phyloP scores from a whole-genome alignment of 805 yeast species.

The Saccharomycopsis fibuligera region DNA sequence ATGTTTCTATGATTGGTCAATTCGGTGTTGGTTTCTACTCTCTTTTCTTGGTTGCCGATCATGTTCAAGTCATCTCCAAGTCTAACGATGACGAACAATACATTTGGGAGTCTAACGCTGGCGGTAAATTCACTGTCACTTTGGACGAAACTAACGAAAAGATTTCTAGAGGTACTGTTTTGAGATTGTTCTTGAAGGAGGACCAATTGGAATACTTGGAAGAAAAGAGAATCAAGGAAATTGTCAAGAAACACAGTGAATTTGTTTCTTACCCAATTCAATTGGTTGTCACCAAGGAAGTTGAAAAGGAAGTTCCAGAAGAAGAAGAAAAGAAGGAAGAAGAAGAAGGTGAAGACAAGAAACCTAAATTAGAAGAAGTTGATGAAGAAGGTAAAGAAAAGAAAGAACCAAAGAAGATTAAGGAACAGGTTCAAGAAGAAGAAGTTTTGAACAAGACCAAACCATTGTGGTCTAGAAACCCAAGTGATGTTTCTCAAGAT shows the following conservation, averaged over 20 bases:
- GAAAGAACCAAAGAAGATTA: constrained; percentile 81
- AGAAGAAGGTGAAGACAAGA: constrained; percentile 49
- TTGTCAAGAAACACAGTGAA: constrained; percentile 98
- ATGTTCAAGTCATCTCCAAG: constrained; percentile 96
- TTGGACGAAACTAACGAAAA: constrained; percentile 82
- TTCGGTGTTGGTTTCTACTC: constrained; percentile 99
- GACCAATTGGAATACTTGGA: constrained; percentile 98
- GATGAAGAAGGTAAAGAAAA: constrained; percentile 66
- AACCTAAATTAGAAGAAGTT: constrained; percentile 71
- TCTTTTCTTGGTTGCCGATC: constrained; percentile 97
- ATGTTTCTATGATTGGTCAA: constrained; percentile 99
- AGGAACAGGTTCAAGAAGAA: constrained; percentile 88
- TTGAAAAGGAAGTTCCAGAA: constrained; percentile 93
- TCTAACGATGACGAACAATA: constrained; percentile 99
- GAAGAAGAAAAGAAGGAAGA: constrained; percentile 56
- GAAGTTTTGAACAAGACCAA: constrained; percentile 98
- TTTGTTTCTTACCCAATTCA: constrained; percentile 99
- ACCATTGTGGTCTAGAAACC: constrained; percentile 99
- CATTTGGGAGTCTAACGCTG: constrained; percentile 99
- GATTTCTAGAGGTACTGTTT: constrained; percentile 89
- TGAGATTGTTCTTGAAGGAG: constrained; percentile 95
- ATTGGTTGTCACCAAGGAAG: constrained; percentile 96
- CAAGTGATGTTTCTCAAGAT: constrained; percentile 94
- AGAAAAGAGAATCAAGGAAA: constrained; percentile 99
- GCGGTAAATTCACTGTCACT: constrained; percentile 97